Conservation (phyloP, 257 asterid species). For the Solanum habrochaites region DNA sequence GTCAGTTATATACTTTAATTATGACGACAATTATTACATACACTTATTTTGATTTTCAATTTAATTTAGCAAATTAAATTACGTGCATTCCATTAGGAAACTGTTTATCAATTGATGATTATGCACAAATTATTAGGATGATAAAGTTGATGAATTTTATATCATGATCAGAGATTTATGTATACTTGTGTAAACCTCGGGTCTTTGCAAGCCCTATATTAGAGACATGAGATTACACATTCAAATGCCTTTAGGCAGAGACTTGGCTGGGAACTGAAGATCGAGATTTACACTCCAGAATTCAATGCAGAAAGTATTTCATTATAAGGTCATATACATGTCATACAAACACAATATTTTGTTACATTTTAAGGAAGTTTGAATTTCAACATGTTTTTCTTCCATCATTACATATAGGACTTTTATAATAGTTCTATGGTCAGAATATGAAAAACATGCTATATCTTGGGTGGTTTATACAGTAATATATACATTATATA, state of each 20-base stretch:
- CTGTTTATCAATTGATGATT: not conserved
- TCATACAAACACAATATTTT: not conserved
- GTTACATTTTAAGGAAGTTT: not conserved
- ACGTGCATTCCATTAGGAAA: not conserved
- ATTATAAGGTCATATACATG: not conserved
- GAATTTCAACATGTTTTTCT: not conserved
- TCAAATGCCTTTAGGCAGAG: no score
- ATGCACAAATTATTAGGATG: no score
- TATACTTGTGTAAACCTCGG: no score
- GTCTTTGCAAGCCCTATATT: no score
- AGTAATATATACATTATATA: not conserved
- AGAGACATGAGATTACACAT: no score
- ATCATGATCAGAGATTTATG: no score
- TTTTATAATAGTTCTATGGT: not conserved
- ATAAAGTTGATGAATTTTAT: no score
- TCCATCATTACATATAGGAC: not conserved
- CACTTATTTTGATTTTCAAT: rapidly evolving
- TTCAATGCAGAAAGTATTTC: not conserved
- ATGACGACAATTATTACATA: no score
- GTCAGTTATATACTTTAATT: no score
- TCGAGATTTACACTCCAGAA: not conserved
- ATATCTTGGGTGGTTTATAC: not conserved
- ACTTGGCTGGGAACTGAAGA: no score
- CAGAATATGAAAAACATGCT: not conserved
- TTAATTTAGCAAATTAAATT: not conserved